These are phyloP conservation scores for Dipodascus albidus DNA, from an alignment of 805 yeast genomes.

Conservation along the genomic window DNA sequence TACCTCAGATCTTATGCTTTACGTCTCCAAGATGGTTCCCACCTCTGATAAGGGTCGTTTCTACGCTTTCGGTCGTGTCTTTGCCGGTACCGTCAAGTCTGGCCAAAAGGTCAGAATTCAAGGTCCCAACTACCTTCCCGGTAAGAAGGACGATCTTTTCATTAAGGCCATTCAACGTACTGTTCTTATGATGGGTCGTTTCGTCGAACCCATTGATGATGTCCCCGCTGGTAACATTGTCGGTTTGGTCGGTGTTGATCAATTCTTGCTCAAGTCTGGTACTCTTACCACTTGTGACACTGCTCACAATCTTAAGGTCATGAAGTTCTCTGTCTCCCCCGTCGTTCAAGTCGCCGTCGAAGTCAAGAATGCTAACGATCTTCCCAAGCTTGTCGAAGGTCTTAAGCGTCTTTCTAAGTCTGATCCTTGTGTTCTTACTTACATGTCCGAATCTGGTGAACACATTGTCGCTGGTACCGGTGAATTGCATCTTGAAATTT, in stretches of 20 bases:
- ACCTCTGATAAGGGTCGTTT: slow-evolving; percentile 99
- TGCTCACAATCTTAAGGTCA: slow-evolving; percentile 99
- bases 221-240: slow-evolving; percentile 99
- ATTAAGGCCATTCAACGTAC: slow-evolving; percentile 97
- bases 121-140: slow-evolving; percentile 99
- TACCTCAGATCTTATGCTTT: slow-evolving; percentile 93
- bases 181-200: slow-evolving; percentile 99
- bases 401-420: slow-evolving; percentile 99
- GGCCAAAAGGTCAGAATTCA: slow-evolving; percentile 99
- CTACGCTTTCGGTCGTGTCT: slow-evolving; percentile 99
- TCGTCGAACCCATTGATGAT: slow-evolving; percentile 96
- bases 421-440: slow-evolving; percentile 93
- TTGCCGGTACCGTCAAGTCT: slow-evolving; percentile 97
- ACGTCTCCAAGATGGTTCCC: slow-evolving; percentile 99
- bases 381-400: slow-evolving; percentile 99
- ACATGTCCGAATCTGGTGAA: slow-evolving; percentile 93
- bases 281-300: slow-evolving; percentile 93
- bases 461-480: slow-evolving; percentile 99
- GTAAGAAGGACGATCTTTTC: slow-evolving; percentile 96
- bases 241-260: slow-evolving; percentile 99
- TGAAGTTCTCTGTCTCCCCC: slow-evolving; percentile 99
- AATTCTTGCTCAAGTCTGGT: slow-evolving; percentile 98
- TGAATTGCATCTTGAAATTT: slow-evolving; percentile 98
- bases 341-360: slow-evolving; percentile 99
- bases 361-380: slow-evolving; percentile 98